These are phyloP conservation scores for Colletotrichum sp. DNA, from an alignment of 2,329 filamentous ascomycete genomes.

Conservation along the genomic window DNA sequence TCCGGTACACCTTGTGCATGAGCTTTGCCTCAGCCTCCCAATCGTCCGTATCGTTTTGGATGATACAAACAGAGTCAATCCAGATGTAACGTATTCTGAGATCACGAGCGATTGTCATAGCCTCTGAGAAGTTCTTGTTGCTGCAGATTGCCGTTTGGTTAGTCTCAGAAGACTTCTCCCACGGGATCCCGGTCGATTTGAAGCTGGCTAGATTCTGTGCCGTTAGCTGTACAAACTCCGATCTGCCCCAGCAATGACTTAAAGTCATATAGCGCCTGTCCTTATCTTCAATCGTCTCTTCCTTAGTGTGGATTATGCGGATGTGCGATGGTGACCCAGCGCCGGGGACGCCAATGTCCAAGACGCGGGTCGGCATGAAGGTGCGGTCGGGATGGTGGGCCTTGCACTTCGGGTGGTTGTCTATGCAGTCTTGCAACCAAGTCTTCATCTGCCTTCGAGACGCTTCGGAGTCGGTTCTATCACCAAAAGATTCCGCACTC, in stretches of 20 bases:
- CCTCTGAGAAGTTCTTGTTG: conserved; percentile 24
- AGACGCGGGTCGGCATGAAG: conserved; percentile 12
- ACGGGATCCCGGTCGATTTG: not conserved
- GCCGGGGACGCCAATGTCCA: conserved; percentile 10
- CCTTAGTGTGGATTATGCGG: not conserved
- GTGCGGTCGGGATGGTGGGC: not conserved
- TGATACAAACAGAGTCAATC: conserved; percentile 25
- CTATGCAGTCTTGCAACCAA: conserved; percentile 12
- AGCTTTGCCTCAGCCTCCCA: conserved; percentile 19
- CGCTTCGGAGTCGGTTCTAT: not conserved
- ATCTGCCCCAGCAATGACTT: conserved; percentile 26
- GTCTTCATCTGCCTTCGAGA: not conserved
- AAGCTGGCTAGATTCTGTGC: not conserved
- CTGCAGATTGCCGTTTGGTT: not conserved
- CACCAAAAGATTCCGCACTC: not conserved
- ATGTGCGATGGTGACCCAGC: not conserved
- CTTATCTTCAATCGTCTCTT: not conserved
- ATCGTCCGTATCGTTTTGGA: conserved; percentile 20
- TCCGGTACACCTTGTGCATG: conserved; percentile 17
- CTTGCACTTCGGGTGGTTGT: conserved; percentile 3
- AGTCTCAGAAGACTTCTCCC: not conserved
- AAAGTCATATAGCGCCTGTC: conserved; percentile 11
- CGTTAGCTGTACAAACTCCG: not conserved
- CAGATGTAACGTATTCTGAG: conserved; percentile 27
- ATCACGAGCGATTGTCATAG: conserved; percentile 21